Conservation (phyloP, 108 stramenopile species). For the Conticribra guillardii region DNA sequence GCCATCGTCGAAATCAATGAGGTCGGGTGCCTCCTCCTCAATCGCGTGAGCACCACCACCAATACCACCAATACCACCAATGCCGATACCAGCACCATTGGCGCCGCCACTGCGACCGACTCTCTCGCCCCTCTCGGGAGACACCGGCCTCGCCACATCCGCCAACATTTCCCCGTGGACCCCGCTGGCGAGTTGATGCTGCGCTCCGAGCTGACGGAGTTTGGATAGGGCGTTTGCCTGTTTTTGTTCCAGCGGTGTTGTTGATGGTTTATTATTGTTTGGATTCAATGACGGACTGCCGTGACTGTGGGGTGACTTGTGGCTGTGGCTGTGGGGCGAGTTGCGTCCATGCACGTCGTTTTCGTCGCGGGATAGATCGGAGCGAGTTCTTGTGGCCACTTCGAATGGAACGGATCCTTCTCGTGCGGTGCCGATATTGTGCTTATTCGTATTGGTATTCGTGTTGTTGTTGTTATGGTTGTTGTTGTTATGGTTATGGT, state of each 20-base stretch:
- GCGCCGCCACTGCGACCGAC: no score
- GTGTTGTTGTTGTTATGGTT: not conserved
- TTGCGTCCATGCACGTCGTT: not conserved
- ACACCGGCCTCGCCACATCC: conserved; percentile 29
- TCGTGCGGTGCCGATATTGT: not conserved
- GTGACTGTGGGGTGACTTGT: not conserved
- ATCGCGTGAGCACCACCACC: no score
- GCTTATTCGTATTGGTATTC: not conserved
- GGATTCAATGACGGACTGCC: not conserved
- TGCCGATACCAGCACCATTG: no score
- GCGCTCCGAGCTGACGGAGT: conserved; percentile 43
- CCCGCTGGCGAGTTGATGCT: conserved; percentile 42
- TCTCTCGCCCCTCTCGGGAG: conserved; percentile 17
- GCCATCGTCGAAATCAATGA: conserved; percentile 77
- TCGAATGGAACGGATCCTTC: conserved; percentile 30
- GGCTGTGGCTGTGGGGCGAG: not conserved
- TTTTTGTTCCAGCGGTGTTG: not conserved
- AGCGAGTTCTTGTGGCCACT: conserved; percentile 15
- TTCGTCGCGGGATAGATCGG: conserved; percentile 4
- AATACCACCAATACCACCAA: no score
- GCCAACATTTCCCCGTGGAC: conserved; percentile 29
- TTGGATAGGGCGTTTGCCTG: conserved; percentile 31
- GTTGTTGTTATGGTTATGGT: not conserved
- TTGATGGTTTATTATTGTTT: not conserved
- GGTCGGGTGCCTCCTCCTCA: conserved; percentile 17